Conservation (phyloP, 148 eudicot species). For the Rhododendron vialii region DNA sequence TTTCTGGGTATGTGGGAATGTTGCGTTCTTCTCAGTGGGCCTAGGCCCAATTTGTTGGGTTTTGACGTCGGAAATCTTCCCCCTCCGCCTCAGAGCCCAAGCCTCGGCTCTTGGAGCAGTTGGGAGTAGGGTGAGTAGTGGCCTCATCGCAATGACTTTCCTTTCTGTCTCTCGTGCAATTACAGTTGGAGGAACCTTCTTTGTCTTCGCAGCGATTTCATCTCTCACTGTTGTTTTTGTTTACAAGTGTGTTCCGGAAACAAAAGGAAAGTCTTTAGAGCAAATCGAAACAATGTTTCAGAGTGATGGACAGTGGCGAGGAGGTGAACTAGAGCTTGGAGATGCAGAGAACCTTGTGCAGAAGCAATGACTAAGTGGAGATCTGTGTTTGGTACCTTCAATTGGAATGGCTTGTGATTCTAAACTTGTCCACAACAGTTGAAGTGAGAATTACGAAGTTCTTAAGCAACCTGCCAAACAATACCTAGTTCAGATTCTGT, state of each 20-base stretch:
- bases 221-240: conserved; percentile 60
- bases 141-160: conserved; percentile 74
- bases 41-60: conserved; percentile 94
- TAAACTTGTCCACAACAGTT: conserved; percentile 6
- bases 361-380: conserved; percentile 13
- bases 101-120: conserved; percentile 81
- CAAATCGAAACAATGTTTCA: conserved; percentile 68
- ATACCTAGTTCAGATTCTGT: neutral
- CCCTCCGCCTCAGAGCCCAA: conserved; percentile 78
- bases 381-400: conserved; percentile 11
- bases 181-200: conserved; percentile 69
- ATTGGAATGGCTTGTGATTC: neutral
- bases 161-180: conserved; percentile 55
- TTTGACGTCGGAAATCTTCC: conserved; percentile 73
- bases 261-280: conserved; percentile 81
- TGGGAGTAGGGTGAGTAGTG: conserved; percentile 82
- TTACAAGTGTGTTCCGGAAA: conserved; percentile 69
- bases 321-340: conserved; percentile 45
- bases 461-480: neutral
- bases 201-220: conserved; percentile 60
- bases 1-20: conserved; percentile 71
- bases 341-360: conserved; percentile 49
- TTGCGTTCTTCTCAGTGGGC: conserved; percentile 86
- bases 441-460: neutral
- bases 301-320: conserved; percentile 26